These are phyloP conservation scores for Mycena metata DNA, from an alignment of 768 basidiomycete species.

Conservation along the genomic window DNA sequence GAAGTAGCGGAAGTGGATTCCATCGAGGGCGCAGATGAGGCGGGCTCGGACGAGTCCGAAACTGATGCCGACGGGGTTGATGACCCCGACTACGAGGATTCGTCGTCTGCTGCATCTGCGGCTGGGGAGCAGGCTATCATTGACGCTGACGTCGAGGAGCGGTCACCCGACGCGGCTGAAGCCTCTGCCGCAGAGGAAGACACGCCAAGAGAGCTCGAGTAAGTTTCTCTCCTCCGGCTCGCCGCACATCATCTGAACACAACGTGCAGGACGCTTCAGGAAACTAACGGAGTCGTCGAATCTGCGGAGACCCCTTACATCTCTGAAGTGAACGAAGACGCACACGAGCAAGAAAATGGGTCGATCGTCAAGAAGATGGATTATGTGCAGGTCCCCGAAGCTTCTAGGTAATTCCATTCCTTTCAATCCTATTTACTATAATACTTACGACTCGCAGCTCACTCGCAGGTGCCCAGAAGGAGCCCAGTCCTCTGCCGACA, in stretches of 20 bases:
- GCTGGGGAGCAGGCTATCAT: background rate
- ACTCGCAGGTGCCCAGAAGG: background rate
- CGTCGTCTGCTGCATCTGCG: constrained; percentile 20
- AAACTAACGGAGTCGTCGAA: background rate
- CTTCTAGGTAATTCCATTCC: background rate
- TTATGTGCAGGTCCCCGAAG: background rate
- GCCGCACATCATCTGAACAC: background rate
- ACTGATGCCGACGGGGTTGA: constrained; percentile 54
- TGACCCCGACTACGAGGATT: constrained; percentile 49
- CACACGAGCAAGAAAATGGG: background rate
- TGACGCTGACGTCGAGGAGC: constrained; percentile 1
- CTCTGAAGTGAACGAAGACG: background rate
- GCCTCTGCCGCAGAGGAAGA: background rate
- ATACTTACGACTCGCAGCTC: constrained; percentile 8
- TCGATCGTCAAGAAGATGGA: background rate
- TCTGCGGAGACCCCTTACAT: background rate
- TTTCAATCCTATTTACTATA: background rate
- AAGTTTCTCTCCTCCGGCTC: background rate
- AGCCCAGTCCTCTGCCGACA: background rate
- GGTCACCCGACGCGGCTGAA: background rate
- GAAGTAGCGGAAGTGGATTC: background rate
- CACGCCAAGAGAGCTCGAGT: constrained; percentile 10
- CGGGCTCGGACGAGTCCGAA: constrained; percentile 40
- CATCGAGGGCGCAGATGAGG: constrained; percentile 16
- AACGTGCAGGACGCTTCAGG: background rate